A percentile compares a stretch with the other conserved stretches of the same genome.
These are phyloP conservation scores for Osmanthus fragrans DNA, from an alignment of 257 asterid genomes.

Conservation along the genomic window DNA sequence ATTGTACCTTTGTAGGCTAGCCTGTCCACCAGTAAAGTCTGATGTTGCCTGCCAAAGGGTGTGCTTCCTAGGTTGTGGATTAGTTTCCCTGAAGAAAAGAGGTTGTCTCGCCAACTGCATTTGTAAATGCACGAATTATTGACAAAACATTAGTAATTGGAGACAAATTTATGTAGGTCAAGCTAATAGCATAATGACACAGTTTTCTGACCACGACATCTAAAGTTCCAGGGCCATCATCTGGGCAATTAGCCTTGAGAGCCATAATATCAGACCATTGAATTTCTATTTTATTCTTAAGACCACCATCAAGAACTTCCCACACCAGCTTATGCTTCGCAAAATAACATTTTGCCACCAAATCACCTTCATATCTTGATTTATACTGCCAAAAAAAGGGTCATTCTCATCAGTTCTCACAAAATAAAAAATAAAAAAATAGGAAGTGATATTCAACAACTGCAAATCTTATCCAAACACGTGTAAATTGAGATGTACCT, in stretches of 20 bases:
- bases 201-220: conserved; percentile 65
- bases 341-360: conserved; percentile 88
- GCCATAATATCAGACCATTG: conserved; percentile 90
- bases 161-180: neutral
- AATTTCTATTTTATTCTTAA: conserved; percentile 86
- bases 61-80: conserved; percentile 94
- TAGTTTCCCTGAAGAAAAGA: conserved; percentile 89
- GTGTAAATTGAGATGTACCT: conserved; percentile 43
- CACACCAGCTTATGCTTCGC: conserved; percentile 93
- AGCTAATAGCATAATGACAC: neutral
- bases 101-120: conserved; percentile 80
- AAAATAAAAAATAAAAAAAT: neutral
- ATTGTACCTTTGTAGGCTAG: conserved; percentile 67
- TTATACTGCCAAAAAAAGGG: conserved; percentile 53
- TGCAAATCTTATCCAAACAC: neutral
- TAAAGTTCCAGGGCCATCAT: conserved; percentile 69
- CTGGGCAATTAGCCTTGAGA: conserved; percentile 61
- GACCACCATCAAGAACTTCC: conserved; percentile 98
- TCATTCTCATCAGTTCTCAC: neutral
- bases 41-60: conserved; percentile 95
- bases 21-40: conserved; percentile 88
- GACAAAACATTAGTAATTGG: neutral
- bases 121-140: neutral
- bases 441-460: neutral
- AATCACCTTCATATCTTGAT: conserved; percentile 85